Base-by-base conservation (phyloP, 495 filamentous ascomycete genomes). In the Neurospora tetrasperma region DNA sequence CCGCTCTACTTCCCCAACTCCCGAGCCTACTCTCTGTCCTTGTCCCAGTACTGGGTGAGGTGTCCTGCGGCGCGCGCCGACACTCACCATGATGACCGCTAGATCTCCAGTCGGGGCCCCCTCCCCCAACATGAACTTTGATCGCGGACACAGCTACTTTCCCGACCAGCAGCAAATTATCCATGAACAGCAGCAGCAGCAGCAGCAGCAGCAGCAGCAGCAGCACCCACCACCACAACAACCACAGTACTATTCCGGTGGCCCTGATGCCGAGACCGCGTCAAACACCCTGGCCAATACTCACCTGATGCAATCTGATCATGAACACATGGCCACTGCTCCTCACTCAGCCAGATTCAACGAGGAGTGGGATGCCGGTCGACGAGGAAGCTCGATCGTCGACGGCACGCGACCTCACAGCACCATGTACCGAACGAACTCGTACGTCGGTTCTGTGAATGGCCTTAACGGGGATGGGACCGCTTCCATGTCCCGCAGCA, bases 351-450 rank as follows among this genome's bases (percentile, higher is more conserved):
- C 85, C 48, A 81, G 84, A 48, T 93, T 93, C 73, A 90, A 86
- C 73, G 91, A 94, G 79, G 90, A 94, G 75, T 90, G 90, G 83
- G 91, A 93, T 81, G 84, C 85, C 41, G 90, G 89, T 76, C 88
- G 88, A 73, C 88, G 89, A 70, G 90, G 88, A 43, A 84, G 83
- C 71, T 91, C 90, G 11, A 81, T 89, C n/a, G 72, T 86, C 27
- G 90, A 88, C 75, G 82, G 82, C 73, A 76, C 43, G 71, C 71
- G 20, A 31, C 74, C 76, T 23, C 72, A 75, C 31, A 71, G 74
- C 46, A 82, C 79, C 72, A 89, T 91, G 75, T 83, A 84, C 62
- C 80, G 84, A 59, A 79, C 85, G 39, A 82, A 78, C 71, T 85
- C 83, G 5, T 76, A 77, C 78, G 85, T 78, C 80, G 89, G 83